Base-by-base conservation (phyloP, 352 stramenopile species). In the Phytophthora meadii region DNA sequence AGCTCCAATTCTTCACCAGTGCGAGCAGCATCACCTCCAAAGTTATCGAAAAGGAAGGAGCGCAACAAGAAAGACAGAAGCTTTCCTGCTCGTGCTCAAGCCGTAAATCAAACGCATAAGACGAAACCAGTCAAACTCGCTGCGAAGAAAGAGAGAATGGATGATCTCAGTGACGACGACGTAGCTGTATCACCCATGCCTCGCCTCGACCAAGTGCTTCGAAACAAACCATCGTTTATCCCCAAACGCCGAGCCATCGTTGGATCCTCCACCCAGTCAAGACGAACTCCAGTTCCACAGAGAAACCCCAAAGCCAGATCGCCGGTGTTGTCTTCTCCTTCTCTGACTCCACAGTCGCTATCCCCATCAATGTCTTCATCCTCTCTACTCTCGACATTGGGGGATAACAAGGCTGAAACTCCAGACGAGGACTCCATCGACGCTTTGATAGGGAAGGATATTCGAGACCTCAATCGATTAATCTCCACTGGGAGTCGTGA, bases 371-470 rank as follows among this genome's bases (percentile, higher is more conserved):
- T 47, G n/a, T 51, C 30, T 27, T 54, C 50, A 15, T 72, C 72
- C 1, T 74, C 70, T 3, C 53, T 45, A 27, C 68, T 70, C 0
- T 77, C 65, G 1, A 17, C 65, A 2, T 53, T 67, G 3, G 66
- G 76, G 22, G 61, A 78, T 2, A 79, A 68, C 2, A 47, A 44
- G 2, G 30, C 48, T 11, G 40, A 40, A 22, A 55, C 47, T 8
- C 44, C 64, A 0, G 64, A 68, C 4, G 62, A 83, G 8, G 61
- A 72, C 11, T 87, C 76, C 4, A 75, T 87, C n/a, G 76, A 86
- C 51, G 61, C 73, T 11, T 64, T 87, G 14, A 82, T 90, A 34
- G 64, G 54, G 10, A 67, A 74, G 6, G 81, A 88, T n/a, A 72
- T 90, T 3, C 42, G 58, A 1, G 48, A 85, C 5, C 60, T 90